A percentile compares a stretch with the other conserved stretches of the same genome.
phyloP scores from a whole-genome alignment of 441 rosid species.

The Manihot esculenta region DNA sequence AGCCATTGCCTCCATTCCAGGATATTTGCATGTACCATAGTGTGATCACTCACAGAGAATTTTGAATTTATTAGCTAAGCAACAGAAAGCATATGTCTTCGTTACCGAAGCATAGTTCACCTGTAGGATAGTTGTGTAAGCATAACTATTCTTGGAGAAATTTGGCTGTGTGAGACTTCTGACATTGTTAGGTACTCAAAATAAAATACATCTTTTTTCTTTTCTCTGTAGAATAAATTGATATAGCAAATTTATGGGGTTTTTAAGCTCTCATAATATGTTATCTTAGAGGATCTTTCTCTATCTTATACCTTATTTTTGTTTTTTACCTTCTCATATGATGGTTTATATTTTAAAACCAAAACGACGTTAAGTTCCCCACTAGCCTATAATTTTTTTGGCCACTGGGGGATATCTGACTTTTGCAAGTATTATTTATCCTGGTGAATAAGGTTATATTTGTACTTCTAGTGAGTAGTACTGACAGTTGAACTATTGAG shows the following conservation, averaged over 20 bases:
- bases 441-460: not conserved
- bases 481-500: not conserved
- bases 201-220: not conserved
- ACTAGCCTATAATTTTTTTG: not conserved
- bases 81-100: not conserved
- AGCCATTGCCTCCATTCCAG: not conserved
- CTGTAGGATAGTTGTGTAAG: not conserved
- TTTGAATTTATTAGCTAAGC: not conserved
- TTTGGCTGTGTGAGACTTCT: not conserved
- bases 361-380: not conserved
- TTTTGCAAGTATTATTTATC: too few relatives aligned
- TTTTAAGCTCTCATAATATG: not conserved
- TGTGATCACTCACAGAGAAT: not conserved
- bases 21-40: not conserved
- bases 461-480: not conserved
- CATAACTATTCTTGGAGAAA: not conserved
- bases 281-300: not conserved
- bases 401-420: too few relatives aligned
- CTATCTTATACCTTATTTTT: too few relatives aligned
- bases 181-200: not conserved
- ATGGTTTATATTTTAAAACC: not conserved
- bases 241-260: not conserved
- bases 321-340: not conserved
- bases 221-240: not conserved
- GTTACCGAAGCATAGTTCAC: not conserved